phyloP scores from a whole-genome alignment of 2,329 filamentous ascomycete species.

The Akanthomyces dipterigenus region DNA sequence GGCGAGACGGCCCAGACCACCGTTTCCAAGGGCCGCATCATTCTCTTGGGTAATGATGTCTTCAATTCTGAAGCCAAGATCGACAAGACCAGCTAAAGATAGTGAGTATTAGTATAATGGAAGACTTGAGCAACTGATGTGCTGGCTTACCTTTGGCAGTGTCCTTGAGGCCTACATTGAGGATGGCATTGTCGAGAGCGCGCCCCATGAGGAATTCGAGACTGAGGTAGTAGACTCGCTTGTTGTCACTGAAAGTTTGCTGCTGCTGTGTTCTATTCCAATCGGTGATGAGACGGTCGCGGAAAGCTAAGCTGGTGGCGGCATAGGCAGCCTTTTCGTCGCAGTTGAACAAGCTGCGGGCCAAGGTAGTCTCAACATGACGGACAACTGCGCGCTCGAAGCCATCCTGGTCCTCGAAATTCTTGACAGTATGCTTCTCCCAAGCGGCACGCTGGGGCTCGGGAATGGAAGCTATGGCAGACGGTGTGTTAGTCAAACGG shows the following conservation, averaged over 20 bases:
- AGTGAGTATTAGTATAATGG: conserved; percentile 13
- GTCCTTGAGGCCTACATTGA: conserved; percentile 87
- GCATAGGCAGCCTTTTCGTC: conserved; percentile 91
- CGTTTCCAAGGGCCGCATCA: conserved; percentile 92
- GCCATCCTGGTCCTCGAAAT: conserved; percentile 72
- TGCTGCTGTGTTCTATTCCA: conserved; percentile 99
- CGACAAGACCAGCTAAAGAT: conserved; percentile 64
- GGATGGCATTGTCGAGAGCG: conserved; percentile 95
- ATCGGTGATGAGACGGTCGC: conserved; percentile 85
- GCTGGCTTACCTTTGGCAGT: conserved; percentile 60
- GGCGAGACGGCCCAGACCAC: conserved; percentile 86
- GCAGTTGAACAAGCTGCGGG: conserved; percentile 95
- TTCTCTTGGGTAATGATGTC: conserved; percentile 93
- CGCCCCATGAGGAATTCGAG: conserved; percentile 97
- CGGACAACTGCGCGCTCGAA: conserved; percentile 84
- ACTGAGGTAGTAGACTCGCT: conserved; percentile 94
- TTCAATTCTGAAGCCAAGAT: conserved; percentile 94
- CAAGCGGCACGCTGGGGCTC: conserved; percentile 80
- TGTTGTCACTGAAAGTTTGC: conserved; percentile 83
- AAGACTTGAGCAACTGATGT: background rate
- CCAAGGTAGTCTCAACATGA: conserved; percentile 93
- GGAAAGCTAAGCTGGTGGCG: conserved; percentile 83
- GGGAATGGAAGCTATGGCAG: conserved; percentile 63
- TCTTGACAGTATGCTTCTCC: conserved; percentile 56
- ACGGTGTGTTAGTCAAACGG: conserved; percentile 12